A percentile compares a stretch with the other conserved stretches of the same genome.
These are phyloP conservation scores for Cucurbitaria berberidis DNA, from an alignment of 2,329 filamentous ascomycete species.

Conservation along the genomic window DNA sequence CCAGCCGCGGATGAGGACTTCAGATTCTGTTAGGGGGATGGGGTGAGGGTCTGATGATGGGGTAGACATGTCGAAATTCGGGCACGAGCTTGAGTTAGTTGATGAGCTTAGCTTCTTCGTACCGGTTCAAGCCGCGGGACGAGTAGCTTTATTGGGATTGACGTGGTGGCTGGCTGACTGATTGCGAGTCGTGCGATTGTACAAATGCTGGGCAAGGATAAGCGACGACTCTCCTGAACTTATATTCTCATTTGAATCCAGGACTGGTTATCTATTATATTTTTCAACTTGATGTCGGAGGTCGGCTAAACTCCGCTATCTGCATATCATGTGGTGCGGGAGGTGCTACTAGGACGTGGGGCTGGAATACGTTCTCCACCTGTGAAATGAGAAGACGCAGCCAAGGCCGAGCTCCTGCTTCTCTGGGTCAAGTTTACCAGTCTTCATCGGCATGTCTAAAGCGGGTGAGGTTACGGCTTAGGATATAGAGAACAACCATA, in stretches of 20 bases:
- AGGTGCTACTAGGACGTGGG: constrained; percentile 24
- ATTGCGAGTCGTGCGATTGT: constrained; percentile 7
- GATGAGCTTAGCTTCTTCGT: background rate
- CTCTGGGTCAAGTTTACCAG: constrained; percentile 29
- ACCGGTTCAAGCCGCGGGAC: background rate
- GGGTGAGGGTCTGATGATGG: constrained; percentile 25
- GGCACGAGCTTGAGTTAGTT: too few species aligned
- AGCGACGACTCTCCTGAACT: background rate
- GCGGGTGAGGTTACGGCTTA: background rate
- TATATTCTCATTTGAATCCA: background rate
- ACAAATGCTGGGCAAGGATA: background rate
- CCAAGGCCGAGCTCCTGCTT: constrained; percentile 39
- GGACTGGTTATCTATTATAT: too few species aligned
- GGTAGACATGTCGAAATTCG: constrained; percentile 16
- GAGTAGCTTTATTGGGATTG: background rate
- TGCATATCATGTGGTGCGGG: constrained; percentile 34
- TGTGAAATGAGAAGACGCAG: constrained; percentile 19
- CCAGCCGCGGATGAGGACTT: constrained; percentile 41
- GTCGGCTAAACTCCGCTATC: constrained; percentile 39
- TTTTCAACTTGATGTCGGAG: constrained; percentile 34
- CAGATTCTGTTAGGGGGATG: constrained; percentile 40
- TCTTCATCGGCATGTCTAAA: constrained; percentile 11
- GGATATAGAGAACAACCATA: background rate
- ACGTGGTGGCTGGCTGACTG: constrained; percentile 11
- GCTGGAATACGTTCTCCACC: constrained; percentile 27